Percentiles rank a stretch among this genome's conserved stretches.
Evolutionary conservation across 2,329 filamentous ascomycete species (phyloP).

Genomic region (Pyricularia pennisetigena): DNA sequence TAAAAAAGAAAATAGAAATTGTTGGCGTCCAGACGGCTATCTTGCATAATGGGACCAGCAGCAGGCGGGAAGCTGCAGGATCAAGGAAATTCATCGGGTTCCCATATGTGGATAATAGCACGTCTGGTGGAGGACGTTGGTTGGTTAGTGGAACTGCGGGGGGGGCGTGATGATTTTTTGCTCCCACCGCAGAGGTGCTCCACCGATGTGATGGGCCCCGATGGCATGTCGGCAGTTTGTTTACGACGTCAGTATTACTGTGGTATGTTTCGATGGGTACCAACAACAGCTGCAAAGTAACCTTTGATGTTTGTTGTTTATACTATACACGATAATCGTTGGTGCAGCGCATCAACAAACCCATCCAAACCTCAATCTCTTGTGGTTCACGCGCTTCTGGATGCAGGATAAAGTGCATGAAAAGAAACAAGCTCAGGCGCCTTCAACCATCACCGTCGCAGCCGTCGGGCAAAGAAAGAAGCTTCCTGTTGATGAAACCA

Average conservation of each 20-base stretch:
- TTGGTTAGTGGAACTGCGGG: not conserved
- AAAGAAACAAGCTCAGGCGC: not conserved
- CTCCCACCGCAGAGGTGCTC: not conserved
- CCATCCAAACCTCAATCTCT: not conserved
- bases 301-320: not conserved
- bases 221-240: not conserved
- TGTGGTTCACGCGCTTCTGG: not conserved
- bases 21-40: not conserved
- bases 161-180: not conserved
- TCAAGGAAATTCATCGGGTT: not conserved
- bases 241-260: not conserved
- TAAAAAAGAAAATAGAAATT: not conserved
- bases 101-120: not conserved
- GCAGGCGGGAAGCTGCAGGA: not conserved
- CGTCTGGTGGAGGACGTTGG: not conserved
- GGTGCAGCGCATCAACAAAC: not conserved
- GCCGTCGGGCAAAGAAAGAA: too few species aligned
- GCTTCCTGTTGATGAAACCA: not conserved
- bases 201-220: not conserved
- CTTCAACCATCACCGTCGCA: too few species aligned
- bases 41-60: not conserved
- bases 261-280: not conserved
- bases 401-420: too few species aligned
- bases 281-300: not conserved
- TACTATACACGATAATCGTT: not conserved